phyloP scores from a whole-genome alignment of 1,139 yeast species.

The Magnusiomyces fungicola region DNA sequence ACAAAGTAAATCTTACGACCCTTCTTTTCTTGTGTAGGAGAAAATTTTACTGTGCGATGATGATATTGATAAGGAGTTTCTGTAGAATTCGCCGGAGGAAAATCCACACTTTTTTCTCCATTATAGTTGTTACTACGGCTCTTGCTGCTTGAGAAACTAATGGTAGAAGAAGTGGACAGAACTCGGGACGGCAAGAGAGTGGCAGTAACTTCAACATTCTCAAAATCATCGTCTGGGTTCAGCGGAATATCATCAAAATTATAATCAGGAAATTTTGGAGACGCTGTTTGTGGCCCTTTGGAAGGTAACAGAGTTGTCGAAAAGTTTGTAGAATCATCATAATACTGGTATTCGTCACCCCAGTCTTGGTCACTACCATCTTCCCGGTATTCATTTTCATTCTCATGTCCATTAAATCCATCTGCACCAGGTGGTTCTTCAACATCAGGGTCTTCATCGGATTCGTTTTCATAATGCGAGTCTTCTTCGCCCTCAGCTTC shows the following conservation, averaged over 20 bases:
- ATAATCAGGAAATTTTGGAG: background rate
- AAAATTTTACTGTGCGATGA: background rate
- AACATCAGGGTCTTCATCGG: no score
- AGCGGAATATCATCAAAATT: background rate
- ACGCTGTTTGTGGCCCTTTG: background rate
- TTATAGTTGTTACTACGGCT: background rate
- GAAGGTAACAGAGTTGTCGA: background rate
- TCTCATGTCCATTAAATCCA: no score
- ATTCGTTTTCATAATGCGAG: no score
- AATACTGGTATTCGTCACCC: background rate
- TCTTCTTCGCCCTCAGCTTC: no score
- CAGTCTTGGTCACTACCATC: no score
- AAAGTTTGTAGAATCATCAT: background rate
- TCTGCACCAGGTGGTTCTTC: no score
- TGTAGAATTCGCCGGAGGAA: no score
- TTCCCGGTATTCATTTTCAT: no score
- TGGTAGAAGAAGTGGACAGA: background rate
- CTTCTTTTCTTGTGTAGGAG: background rate
- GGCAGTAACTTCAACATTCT: background rate
- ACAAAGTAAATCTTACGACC: constrained; percentile 5
- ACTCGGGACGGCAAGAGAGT: background rate
- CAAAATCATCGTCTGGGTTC: background rate
- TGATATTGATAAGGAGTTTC: no score
- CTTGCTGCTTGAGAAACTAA: background rate
- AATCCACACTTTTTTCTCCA: constrained; percentile 1